Evolutionary conservation across 805 yeast species (phyloP).

Genomic region (Kuraishia borneana): DNA sequence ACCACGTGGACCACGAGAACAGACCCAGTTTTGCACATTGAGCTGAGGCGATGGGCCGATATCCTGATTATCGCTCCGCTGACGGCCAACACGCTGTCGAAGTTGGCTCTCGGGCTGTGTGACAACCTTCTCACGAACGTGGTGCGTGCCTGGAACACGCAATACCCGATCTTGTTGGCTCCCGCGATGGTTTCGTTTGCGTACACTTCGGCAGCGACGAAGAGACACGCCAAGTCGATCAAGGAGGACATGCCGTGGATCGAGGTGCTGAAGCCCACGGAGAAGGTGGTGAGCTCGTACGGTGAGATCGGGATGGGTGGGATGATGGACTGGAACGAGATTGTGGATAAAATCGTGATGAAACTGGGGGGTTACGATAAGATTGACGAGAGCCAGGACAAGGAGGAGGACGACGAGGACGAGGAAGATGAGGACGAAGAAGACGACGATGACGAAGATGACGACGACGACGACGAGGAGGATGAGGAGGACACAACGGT

Average conservation of each 20-base stretch:
- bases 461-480: constrained; percentile 14
- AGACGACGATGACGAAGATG: constrained; percentile 22
- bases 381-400: constrained; percentile 43
- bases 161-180: constrained; percentile 44
- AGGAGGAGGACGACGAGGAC: constrained; percentile 25
- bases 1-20: constrained; percentile 36
- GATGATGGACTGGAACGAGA: constrained; percentile 59
- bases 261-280: constrained; percentile 44
- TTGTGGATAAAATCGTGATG: constrained; percentile 41
- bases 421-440: constrained; percentile 24
- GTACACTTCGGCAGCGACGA: constrained; percentile 45
- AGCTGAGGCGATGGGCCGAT: constrained; percentile 53
- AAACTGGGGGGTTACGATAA: constrained; percentile 42
- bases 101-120: constrained; percentile 45
- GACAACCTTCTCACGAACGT: constrained; percentile 49
- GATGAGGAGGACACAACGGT: constrained; percentile 14
- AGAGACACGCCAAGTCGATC: constrained; percentile 39
- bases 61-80: constrained; percentile 43
- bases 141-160: constrained; percentile 50
- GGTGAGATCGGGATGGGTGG: constrained; percentile 63
- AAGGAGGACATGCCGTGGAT: constrained; percentile 58
- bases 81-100: constrained; percentile 46
- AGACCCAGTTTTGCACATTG: constrained; percentile 52
- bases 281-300: constrained; percentile 42
- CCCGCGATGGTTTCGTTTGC: constrained; percentile 54